Conservation (phyloP, 2,329 filamentous ascomycete genomes). For the Verticillium longisporum region DNA sequence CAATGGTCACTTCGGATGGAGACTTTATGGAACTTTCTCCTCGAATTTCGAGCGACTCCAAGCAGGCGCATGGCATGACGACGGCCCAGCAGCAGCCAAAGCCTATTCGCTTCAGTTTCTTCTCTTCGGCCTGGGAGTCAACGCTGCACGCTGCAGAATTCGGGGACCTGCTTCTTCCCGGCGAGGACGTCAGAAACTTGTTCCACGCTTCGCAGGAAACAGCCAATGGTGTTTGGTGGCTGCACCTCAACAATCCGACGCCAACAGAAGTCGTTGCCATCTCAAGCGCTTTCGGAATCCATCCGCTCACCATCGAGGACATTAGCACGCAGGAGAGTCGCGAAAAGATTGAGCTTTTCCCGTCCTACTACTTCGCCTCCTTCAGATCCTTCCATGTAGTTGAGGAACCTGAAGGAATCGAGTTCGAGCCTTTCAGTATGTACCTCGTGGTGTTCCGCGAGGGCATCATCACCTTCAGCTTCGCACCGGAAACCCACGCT, state of each 20-base stretch:
- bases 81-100: slow-evolving; percentile 24
- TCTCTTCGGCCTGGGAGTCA: slow-evolving; percentile 89
- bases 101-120: slow-evolving; percentile 77
- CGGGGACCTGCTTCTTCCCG: slow-evolving; percentile 80
- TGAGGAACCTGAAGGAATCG: slow-evolving; percentile 70
- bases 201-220: slow-evolving; percentile 63
- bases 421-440: slow-evolving; percentile 90
- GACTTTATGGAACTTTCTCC: slow-evolving; percentile 49
- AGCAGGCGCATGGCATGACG: slow-evolving; percentile 30
- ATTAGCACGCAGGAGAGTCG: slow-evolving; percentile 92
- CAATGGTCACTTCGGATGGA: slow-evolving; percentile 45
- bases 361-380: slow-evolving; percentile 95
- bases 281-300: slow-evolving; percentile 90
- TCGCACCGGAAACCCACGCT: slow-evolving; percentile 79
- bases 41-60: slow-evolving; percentile 25
- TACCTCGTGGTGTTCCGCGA: slow-evolving; percentile 97
- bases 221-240: slow-evolving; percentile 89
- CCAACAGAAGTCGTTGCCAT: slow-evolving; percentile 83
- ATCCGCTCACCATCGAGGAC: slow-evolving; percentile 93
- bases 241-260: slow-evolving; percentile 86
- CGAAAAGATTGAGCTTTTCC: slow-evolving; percentile 97
- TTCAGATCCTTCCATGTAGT: slow-evolving; percentile 87
- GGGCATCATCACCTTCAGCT: slow-evolving; percentile 91
- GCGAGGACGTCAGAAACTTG: slow-evolving; percentile 81
- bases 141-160: slow-evolving; percentile 88